These are phyloP conservation scores for Ehretia macrophylla DNA, from an alignment of 257 asterid species.

Conservation along the genomic window DNA sequence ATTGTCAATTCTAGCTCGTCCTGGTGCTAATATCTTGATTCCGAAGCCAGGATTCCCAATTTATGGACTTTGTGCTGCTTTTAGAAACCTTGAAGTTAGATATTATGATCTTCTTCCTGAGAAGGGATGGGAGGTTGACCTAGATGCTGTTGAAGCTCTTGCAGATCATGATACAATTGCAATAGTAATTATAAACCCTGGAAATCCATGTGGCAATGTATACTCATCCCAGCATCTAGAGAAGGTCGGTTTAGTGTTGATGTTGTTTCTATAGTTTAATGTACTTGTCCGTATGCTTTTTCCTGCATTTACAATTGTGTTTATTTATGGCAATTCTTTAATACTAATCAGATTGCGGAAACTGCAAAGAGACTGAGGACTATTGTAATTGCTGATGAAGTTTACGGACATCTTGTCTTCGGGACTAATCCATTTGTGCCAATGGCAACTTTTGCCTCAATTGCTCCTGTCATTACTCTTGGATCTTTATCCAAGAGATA, in stretches of 20 bases:
- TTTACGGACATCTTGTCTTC: constrained; percentile 76
- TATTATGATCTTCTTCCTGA: constrained; percentile 64
- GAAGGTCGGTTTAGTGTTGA: constrained; percentile 34
- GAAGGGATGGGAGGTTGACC: constrained; percentile 73
- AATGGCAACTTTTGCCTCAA: constrained; percentile 72
- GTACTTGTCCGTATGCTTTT: neutral
- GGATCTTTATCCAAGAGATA: constrained; percentile 92
- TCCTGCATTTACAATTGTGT: neutral
- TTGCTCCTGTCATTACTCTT: constrained; percentile 67
- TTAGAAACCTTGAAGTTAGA: constrained; percentile 55
- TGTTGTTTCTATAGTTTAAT: neutral
- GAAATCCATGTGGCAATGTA: constrained; percentile 90
- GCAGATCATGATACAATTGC: constrained; percentile 75
- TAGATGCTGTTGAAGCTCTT: constrained; percentile 49
- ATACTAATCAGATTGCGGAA: constrained; percentile 56
- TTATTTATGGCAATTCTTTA: neutral
- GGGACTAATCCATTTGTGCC: constrained; percentile 75
- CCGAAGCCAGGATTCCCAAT: constrained; percentile 88
- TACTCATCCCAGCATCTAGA: constrained; percentile 52
- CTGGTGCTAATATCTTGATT: constrained; percentile 65
- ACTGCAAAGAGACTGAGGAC: constrained; percentile 62
- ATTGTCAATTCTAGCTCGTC: constrained; percentile 48
- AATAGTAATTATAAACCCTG: constrained; percentile 75
- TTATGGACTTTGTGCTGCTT: constrained; percentile 65
- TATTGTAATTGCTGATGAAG: constrained; percentile 77